Evolutionary conservation across 805 yeast genomes (phyloP), one percentile per base, ranked within the genome.

Genomic region (Candida stauntonica): DNA sequence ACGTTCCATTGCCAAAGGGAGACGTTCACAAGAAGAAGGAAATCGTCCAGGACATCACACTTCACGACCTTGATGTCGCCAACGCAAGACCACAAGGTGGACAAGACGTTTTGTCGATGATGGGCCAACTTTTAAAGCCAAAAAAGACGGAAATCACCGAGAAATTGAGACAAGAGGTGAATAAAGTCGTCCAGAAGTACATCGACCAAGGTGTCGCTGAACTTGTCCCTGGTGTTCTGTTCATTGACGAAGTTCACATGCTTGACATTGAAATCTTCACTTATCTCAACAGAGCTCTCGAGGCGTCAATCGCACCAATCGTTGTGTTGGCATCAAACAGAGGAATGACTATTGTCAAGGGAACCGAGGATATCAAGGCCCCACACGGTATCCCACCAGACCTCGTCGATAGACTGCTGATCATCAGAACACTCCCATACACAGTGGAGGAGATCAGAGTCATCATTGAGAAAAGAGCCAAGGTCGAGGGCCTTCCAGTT

Each of bases 371-470:
- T 54, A 71, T 79, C 33, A 75, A 75, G 43, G 81, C 96, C 15
- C 97, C 99, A 31, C 99, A 93, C 60, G 99, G 99, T 27, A 79
- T 91, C 47, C 99, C 99, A 21, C 83, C 95, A 11, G 99, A 93
- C 67, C 73, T 93, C 58, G 71, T 89, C 44, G 99, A 93, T 64
- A 72, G 99, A 51, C 69, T 91, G 47, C 77, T 93, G 52, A 93
- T 93, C 55, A 88, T 93, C 33, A 80, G 94, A 63, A 93, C 99
- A 5, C 70, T 86, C 46, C 88, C 95, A n/a, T 93, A 93, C 69
- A 71, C 72, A 44, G 78, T 73, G 45, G 88, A 81, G 23, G 99
- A 93, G 62, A 85, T 91, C 45, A 72, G 76, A 36, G 72, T 81
- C 18, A 93, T 93, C 54, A 77, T 93, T 46, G 80, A 79, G 45